Evolutionary conservation across 2,329 filamentous ascomycete genomes (phyloP).

Genomic region (Arthrobotrys conoides): DNA sequence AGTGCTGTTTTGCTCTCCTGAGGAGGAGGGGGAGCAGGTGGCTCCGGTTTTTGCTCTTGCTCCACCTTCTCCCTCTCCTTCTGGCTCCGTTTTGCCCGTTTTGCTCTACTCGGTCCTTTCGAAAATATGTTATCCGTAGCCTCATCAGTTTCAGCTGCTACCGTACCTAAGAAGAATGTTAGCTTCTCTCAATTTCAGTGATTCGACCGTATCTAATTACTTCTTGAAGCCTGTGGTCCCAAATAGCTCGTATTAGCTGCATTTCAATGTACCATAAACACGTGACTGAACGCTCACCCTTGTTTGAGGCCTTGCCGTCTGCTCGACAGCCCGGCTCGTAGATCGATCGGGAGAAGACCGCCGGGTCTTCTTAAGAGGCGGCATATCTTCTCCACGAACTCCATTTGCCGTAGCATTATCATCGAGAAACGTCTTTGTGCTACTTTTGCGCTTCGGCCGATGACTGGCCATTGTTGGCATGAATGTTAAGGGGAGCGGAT

Average conservation of each 20-base stretch:
- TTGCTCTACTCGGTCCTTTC: slow-evolving; percentile 52
- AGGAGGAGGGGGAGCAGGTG: neutral
- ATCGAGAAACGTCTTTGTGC: slow-evolving; percentile 37
- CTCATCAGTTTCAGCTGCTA: slow-evolving; percentile 32
- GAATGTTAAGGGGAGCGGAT: slow-evolving; percentile 52
- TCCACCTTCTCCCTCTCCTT: slow-evolving; percentile 28
- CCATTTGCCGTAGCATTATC: slow-evolving; percentile 26
- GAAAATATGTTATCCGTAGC: slow-evolving; percentile 48
- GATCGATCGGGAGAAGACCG: slow-evolving; percentile 37
- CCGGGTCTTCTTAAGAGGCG: slow-evolving; percentile 59
- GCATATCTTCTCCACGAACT: slow-evolving; percentile 38
- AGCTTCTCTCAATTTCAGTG: slow-evolving; percentile 1
- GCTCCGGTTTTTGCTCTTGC: slow-evolving; percentile 24
- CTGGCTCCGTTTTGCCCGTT: slow-evolving; percentile 46
- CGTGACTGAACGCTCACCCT: slow-evolving; percentile 33
- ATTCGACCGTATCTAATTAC: slow-evolving; percentile 10
- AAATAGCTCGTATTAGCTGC: slow-evolving; percentile 29
- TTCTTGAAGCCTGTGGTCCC: slow-evolving; percentile 35
- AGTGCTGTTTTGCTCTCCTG: neutral
- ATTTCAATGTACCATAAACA: slow-evolving; percentile 9
- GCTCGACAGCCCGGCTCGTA: neutral
- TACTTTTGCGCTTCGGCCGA: slow-evolving; percentile 59
- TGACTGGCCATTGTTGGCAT: slow-evolving; percentile 60
- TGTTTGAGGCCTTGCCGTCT: slow-evolving; percentile 12
- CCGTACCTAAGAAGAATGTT: slow-evolving; percentile 21